Evolutionary conservation across 2,329 filamentous ascomycete genomes (phyloP).

Genomic region (Penicillium sp.): DNA sequence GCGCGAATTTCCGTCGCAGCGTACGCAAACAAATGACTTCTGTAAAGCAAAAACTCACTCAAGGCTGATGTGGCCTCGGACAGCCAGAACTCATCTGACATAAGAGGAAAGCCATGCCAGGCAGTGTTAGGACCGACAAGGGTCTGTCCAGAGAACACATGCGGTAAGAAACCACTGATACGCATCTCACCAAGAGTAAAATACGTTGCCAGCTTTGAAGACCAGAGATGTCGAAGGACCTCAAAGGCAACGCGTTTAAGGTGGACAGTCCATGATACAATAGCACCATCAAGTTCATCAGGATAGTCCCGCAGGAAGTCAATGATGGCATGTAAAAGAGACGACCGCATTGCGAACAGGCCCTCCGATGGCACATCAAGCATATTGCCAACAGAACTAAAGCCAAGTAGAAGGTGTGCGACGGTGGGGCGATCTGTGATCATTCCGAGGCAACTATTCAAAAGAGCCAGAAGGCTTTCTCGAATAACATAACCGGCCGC

Average conservation of each 20-base stretch:
- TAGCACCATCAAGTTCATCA: conserved; percentile 58
- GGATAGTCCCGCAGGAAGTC: conserved; percentile 70
- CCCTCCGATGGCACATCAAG: conserved; percentile 69
- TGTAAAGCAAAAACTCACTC: conserved; percentile 73
- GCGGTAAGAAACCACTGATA: conserved; percentile 75
- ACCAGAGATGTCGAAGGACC: conserved; percentile 80
- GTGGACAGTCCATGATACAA: conserved; percentile 68
- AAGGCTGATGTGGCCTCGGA: conserved; percentile 68
- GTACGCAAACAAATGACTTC: conserved; percentile 80
- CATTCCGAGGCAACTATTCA: conserved; percentile 75
- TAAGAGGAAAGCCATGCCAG: conserved; percentile 71
- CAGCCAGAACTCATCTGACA: conserved; percentile 66
- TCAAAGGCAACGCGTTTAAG: conserved; percentile 69
- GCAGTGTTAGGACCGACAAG: conserved; percentile 67
- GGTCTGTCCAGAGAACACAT: conserved; percentile 69
- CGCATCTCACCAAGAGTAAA: conserved; percentile 79
- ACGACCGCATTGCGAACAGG: conserved; percentile 68
- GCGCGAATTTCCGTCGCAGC: conserved; percentile 80
- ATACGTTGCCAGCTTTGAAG: conserved; percentile 72
- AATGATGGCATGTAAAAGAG: conserved; percentile 81
- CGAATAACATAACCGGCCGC: conserved; percentile 79
- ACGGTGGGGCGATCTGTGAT: conserved; percentile 78
- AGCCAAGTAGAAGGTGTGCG: conserved; percentile 87
- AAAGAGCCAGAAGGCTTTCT: conserved; percentile 78
- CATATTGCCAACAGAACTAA: conserved; percentile 70